Evolutionary conservation across 2,329 filamentous ascomycete species (phyloP).

Genomic region (Colletotrichum plurivorum): DNA sequence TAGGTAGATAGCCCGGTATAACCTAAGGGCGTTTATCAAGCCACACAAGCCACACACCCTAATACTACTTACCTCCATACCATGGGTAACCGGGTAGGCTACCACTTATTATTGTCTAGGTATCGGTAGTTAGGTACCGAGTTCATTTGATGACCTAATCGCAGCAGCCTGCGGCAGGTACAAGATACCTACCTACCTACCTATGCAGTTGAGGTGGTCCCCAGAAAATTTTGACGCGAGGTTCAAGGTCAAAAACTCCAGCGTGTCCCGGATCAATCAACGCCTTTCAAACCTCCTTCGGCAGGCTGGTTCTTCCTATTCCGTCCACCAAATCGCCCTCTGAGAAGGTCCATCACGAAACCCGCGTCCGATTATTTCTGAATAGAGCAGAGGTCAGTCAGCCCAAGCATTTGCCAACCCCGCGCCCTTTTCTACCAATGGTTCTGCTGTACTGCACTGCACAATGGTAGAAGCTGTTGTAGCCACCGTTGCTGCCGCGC

Average conservation of each 20-base stretch:
- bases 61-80: too few species aligned
- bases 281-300: slow-evolving; percentile 40
- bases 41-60: too few species aligned
- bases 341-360: slow-evolving; percentile 41
- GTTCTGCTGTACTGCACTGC: slow-evolving; percentile 7
- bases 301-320: slow-evolving; percentile 43
- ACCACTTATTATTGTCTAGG: too few species aligned
- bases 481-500: not conserved
- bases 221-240: not conserved
- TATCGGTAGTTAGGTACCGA: too few species aligned
- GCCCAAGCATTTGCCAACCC: slow-evolving; percentile 13
- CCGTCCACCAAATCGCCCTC: slow-evolving; percentile 40
- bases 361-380: slow-evolving; percentile 32
- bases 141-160: too few species aligned
- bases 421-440: slow-evolving; percentile 10
- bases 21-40: too few species aligned
- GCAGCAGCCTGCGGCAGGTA: too few species aligned
- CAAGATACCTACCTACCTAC: too few species aligned
- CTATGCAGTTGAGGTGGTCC: not conserved
- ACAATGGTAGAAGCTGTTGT: slow-evolving; percentile 8
- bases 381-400: slow-evolving; percentile 39
- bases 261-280: slow-evolving; percentile 41
- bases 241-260: slow-evolving; percentile 40
- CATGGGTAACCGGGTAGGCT: too few species aligned
- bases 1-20: too few species aligned